Base-by-base conservation (phyloP, 2,329 filamentous ascomycete species). In the Aureobasidium sp. region DNA sequence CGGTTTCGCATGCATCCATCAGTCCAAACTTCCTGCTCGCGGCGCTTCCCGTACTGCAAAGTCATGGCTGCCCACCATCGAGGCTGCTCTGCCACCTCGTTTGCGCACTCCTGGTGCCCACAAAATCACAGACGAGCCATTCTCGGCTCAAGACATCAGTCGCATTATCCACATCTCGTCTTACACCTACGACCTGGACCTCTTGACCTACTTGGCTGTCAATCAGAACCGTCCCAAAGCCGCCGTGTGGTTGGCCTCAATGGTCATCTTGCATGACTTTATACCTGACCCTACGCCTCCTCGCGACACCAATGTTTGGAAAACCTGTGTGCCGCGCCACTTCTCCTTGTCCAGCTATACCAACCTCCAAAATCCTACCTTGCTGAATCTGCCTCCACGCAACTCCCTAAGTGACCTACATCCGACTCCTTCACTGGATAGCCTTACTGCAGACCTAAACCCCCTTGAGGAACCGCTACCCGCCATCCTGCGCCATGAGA, bases 211-310 rank as follows among this genome's bases (percentile, higher is more conserved):
- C 60, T 64, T 80, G 2, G 77, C 73, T 2, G 55, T 77, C 29
- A 66, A 70, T 1, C 69, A 76, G 64, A 70, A 72, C 20, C 71
- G 77, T 46, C 80, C 78, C 78, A 70, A 71, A 61, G 71, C 74
- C 27, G 74, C 77, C 3, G 69, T 78, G 15, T 81, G 78, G 78
- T 71, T 80, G 29, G 72, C 76, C 15, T 78, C 77, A 65, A 73
- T 74, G 57, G 67, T 79, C 26, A 68, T 75, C 1, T 76, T 78
- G 48, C 66, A 71, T 43, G 24, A 59, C 26, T 51, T 60, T 36
- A 39, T 26, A n/a, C 44, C 57, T 8, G 36, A 41, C 4, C 27
- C 32, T 5, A 10, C 24, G 0, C 32, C 41, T 24, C 41, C 43
- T 12, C 20, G 20, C 24, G 43, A 59, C 43, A 48, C 29, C 32